Evolutionary conservation across 108 stramenopile species (phyloP), one percentile per base, ranked within the genome.

Genomic region (Mediolabrus comicus): DNA sequence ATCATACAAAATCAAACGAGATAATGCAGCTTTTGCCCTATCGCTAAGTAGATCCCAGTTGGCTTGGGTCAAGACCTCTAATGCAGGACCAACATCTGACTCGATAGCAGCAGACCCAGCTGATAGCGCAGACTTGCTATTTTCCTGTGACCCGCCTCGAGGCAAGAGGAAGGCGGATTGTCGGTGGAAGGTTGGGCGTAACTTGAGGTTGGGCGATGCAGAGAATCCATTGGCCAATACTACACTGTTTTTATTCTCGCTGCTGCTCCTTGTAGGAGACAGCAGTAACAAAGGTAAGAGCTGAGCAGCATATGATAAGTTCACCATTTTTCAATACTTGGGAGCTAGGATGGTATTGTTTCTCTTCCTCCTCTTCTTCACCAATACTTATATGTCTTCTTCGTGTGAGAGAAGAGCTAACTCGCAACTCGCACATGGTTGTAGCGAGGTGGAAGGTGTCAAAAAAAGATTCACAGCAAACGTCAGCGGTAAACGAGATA

Each of bases 11-110:
- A 90, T 84, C 19, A 94, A 59, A 46, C 73, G 82, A 34, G 67
- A 57, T 24, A 94, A 39, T 9, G 92, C 87, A 8, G 68, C 61
- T 66, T 76, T 79, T 14, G 87, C 90, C 14, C 92, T 77, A 33
- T 80, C 79, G 58, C 84, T 85, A 33, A 94, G 71, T 2, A 94
- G 35, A 12, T 81, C 81, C 70, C 82, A 79, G 68, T 94, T 94
- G 30, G 68, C 84, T 6, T 53, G 29, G 2, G 83, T 38, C 5
- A 91, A 60, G 12, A 75, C 39, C 54, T 67, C 82, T 10, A 69
- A 31, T 0, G 77, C 59, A 22, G 69, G 59, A 4, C 66, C 74
- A 29, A 66, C 19, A 58, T 71, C 77, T 28, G 77, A 32, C 43
- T 69, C 62, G 62, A 69, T 9, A 16, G 65, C 25, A 22, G 67